Percentiles rank a stretch among this genome's conserved stretches.
phyloP scores from a whole-genome alignment of 768 basidiomycete species.

The Tricholoma saponaceum region DNA sequence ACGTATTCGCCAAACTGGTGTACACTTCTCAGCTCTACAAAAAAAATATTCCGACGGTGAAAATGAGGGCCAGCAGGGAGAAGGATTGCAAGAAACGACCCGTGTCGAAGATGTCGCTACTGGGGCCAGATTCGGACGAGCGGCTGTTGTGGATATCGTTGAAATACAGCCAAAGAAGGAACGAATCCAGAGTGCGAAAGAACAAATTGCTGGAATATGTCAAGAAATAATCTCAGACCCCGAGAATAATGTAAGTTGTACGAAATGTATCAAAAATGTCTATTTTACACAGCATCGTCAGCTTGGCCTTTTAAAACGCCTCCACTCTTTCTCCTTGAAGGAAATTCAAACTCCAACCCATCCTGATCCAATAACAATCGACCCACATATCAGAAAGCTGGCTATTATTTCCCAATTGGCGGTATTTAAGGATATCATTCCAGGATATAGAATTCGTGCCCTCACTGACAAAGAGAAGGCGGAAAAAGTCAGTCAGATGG shows the following conservation, averaged over 20 bases:
- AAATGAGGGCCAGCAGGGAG: slow-evolving; percentile 21
- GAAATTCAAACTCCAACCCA: slow-evolving; percentile 68
- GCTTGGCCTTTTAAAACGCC: slow-evolving; percentile 84
- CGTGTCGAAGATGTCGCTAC: slow-evolving; percentile 70
- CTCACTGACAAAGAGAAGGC: slow-evolving; percentile 88
- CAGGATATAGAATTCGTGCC: slow-evolving; percentile 91
- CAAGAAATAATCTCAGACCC: slow-evolving; percentile 94
- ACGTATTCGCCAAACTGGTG: slow-evolving; percentile 57
- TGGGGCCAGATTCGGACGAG: slow-evolving; percentile 85
- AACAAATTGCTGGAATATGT: slow-evolving; percentile 90
- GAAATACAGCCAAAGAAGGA: slow-evolving; percentile 58
- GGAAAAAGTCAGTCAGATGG: slow-evolving; percentile 93
- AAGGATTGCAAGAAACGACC: slow-evolving; percentile 26
- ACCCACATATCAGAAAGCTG: slow-evolving; percentile 78
- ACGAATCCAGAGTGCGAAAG: slow-evolving; percentile 77
- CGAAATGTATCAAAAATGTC: background rate
- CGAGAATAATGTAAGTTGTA: slow-evolving; percentile 78
- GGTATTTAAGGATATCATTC: slow-evolving; percentile 94
- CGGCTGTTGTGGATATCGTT: slow-evolving; percentile 71
- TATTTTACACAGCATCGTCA: slow-evolving; percentile 25
- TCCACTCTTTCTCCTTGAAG: slow-evolving; percentile 85
- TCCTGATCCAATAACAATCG: slow-evolving; percentile 71
- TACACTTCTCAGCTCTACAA: background rate
- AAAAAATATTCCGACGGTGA: slow-evolving; percentile 18
- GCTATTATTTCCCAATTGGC: slow-evolving; percentile 88